Evolutionary conservation across 108 stramenopile genomes (phyloP).

Genomic region (Thalassiosira profunda): DNA sequence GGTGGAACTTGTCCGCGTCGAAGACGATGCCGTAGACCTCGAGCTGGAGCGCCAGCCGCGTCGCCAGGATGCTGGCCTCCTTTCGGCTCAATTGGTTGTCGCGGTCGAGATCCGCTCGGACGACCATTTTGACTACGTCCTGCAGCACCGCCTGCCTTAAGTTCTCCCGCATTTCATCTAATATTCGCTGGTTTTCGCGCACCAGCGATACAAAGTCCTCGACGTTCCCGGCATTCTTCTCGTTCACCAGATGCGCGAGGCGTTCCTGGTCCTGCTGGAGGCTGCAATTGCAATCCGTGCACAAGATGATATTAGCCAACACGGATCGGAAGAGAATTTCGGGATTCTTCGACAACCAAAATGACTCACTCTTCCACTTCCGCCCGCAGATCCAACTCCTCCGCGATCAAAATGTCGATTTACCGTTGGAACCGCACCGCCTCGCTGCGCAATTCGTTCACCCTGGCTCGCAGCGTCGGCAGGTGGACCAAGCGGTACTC

Average conservation of each 20-base stretch:
- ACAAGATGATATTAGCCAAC: no score
- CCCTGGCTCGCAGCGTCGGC: constrained; percentile 20
- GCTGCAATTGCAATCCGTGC: no score
- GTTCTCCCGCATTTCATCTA: constrained; percentile 30
- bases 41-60: constrained; percentile 7
- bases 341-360: no score
- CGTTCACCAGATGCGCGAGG: constrained; percentile 8
- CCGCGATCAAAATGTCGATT: constrained; percentile 14
- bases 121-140: constrained; percentile 23
- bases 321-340: no score
- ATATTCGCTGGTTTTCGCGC: constrained; percentile 28
- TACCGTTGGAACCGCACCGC: constrained; percentile 13
- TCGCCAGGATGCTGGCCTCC: constrained; percentile 16
- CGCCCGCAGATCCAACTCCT: constrained; percentile 16
- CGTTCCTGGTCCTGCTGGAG: no score
- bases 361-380: constrained; percentile 31
- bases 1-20: constrained; percentile 23
- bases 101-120: constrained; percentile 19
- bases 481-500: not conserved
- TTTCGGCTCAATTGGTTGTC: constrained; percentile 12
- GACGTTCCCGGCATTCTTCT: constrained; percentile 24
- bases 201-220: constrained; percentile 28
- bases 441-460: constrained; percentile 16
- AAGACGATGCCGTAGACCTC: constrained; percentile 30
- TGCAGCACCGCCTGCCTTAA: constrained; percentile 26